Percentiles rank a stretch among this genome's conserved stretches.
phyloP scores from a whole-genome alignment of 2,329 filamentous ascomycete genomes.

The Fusarium haematococcum region DNA sequence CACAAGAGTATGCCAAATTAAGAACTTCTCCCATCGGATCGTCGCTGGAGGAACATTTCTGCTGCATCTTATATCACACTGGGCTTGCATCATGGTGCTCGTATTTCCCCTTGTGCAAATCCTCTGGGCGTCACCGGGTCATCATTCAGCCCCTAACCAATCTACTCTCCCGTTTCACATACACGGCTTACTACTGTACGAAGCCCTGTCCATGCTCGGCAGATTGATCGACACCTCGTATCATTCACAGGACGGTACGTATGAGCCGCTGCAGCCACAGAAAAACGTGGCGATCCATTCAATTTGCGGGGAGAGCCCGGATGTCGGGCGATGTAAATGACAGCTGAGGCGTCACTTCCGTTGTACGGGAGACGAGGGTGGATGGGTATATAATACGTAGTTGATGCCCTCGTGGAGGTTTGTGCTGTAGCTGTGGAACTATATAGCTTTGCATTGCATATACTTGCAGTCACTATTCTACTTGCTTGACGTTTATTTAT shows the following conservation, averaged over 20 bases:
- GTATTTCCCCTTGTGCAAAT: background rate
- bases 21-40: background rate
- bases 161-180: conserved; percentile 7
- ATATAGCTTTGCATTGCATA: background rate
- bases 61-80: background rate
- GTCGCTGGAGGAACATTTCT: background rate
- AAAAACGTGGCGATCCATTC: conserved; percentile 1
- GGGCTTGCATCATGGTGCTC: background rate
- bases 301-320: background rate
- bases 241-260: background rate
- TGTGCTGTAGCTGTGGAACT: background rate
- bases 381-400: conserved; percentile 1
- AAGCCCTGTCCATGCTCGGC: background rate
- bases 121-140: conserved; percentile 1
- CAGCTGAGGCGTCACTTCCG: background rate
- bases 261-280: background rate
- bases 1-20: background rate
- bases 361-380: conserved; percentile 1
- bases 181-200: conserved; percentile 2
- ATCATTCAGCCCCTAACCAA: conserved; percentile 20
- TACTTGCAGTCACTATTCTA: background rate
- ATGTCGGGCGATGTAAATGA: background rate
- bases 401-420: background rate
- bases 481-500: background rate
- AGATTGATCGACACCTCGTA: conserved; percentile 4